phyloP scores from a whole-genome alignment of 2,329 filamentous ascomycete genomes.

The Arthroderma uncinatum region DNA sequence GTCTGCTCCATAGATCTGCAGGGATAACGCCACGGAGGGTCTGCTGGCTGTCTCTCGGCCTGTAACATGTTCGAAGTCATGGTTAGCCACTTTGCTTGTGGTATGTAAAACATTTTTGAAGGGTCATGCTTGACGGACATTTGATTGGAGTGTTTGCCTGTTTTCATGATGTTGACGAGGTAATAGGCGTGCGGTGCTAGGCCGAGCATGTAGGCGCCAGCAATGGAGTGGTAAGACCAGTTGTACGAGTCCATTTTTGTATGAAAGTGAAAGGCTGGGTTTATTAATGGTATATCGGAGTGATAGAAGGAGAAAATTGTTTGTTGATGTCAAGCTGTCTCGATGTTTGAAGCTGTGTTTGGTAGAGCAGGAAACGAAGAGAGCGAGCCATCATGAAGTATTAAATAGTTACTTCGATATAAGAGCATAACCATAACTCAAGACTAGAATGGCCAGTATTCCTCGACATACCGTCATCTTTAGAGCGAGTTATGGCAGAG shows the following conservation, averaged over 20 bases:
- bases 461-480: background rate
- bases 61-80: constrained; percentile 7
- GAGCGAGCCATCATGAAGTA: background rate
- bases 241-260: constrained; percentile 17
- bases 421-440: background rate
- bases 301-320: background rate
- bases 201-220: constrained; percentile 23
- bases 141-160: constrained; percentile 23
- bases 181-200: constrained; percentile 25
- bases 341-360: background rate
- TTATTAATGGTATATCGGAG: background rate
- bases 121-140: constrained; percentile 13
- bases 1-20: constrained; percentile 15
- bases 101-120: background rate
- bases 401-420: background rate
- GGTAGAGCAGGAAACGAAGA: background rate
- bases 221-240: constrained; percentile 25
- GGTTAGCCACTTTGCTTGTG: background rate
- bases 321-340: background rate
- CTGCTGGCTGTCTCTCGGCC: constrained; percentile 25
- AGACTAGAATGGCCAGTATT: background rate
- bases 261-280: background rate
- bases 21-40: constrained; percentile 22
- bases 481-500: background rate
- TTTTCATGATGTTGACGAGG: constrained; percentile 23